These are phyloP conservation scores for Lipomyces sp. DNA, from an alignment of 805 yeast genomes.

Conservation along the genomic window DNA sequence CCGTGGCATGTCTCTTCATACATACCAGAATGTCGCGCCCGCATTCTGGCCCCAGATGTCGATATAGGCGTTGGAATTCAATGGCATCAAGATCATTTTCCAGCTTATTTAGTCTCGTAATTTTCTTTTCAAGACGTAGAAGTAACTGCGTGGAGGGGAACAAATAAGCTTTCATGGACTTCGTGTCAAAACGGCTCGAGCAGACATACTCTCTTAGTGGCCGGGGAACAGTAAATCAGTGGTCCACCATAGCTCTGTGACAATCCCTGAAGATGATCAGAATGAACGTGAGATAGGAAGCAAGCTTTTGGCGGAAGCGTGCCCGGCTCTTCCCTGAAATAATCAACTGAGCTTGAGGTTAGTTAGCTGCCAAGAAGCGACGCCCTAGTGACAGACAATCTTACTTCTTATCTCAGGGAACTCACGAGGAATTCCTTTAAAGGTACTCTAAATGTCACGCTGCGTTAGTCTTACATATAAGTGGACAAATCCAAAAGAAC, in stretches of 20 bases:
- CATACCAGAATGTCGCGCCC: constrained; percentile 13
- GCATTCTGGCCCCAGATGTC: constrained; percentile 23
- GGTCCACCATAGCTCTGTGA: constrained; percentile 42
- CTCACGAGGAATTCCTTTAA: constrained; percentile 47
- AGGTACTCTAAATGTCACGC: constrained; percentile 32
- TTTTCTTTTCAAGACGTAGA: constrained; percentile 7
- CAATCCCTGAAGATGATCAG: constrained; percentile 54
- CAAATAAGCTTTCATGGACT: not conserved
- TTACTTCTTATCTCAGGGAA: constrained; percentile 49
- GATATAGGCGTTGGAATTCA: constrained; percentile 31
- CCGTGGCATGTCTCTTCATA: not conserved
- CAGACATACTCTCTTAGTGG: constrained; percentile 37
- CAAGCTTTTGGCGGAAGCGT: constrained; percentile 33
- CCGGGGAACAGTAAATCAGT: constrained; percentile 47
- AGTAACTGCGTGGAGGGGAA: constrained; percentile 7
- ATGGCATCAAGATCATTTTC: constrained; percentile 19
- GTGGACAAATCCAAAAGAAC: no score
- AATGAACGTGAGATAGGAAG: constrained; percentile 53
- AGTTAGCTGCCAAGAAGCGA: not conserved
- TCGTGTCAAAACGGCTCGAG: not conserved
- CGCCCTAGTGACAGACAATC: constrained; percentile 13
- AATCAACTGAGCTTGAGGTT: constrained; percentile 33
- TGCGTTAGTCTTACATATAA: no score
- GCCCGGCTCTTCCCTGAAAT: constrained; percentile 29
- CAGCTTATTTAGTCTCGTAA: constrained; percentile 9